Conservation (phyloP, 2,329 filamentous ascomycete species). For the Alternaria gansuensis region DNA sequence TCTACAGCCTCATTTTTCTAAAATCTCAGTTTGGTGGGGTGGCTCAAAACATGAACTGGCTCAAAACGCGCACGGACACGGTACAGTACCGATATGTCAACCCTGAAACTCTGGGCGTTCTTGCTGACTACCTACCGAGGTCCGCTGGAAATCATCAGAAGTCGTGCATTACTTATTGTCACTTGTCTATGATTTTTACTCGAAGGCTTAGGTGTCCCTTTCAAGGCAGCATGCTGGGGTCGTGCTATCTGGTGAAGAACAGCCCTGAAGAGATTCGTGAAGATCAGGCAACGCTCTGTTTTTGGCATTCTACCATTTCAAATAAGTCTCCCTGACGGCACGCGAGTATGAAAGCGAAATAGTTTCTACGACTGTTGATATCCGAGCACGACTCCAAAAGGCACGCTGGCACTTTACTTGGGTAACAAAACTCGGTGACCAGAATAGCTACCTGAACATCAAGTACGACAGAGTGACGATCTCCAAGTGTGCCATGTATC, state of each 20-base stretch:
- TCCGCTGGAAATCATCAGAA: neutral
- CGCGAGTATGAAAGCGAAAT: no score
- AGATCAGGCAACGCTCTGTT: neutral
- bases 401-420: no score
- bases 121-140: neutral
- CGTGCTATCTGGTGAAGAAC: neutral
- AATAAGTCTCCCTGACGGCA: no score
- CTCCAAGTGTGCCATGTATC: no score
- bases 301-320: no score
- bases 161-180: neutral
- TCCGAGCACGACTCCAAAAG: neutral
- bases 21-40: no score
- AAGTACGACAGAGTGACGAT: no score
- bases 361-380: neutral
- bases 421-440: no score
- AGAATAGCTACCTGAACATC: no score
- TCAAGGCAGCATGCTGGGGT: neutral
- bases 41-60: no score
- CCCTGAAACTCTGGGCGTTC: slow-evolving; percentile 9
- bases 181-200: neutral
- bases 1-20: no score
- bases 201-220: neutral
- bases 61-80: no score
- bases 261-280: neutral
- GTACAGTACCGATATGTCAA: slow-evolving; percentile 5